A percentile compares a stretch with the other conserved stretches of the same genome.
Evolutionary conservation across 345 rosid species (phyloP).

Genomic region (Syzygium aromaticum): DNA sequence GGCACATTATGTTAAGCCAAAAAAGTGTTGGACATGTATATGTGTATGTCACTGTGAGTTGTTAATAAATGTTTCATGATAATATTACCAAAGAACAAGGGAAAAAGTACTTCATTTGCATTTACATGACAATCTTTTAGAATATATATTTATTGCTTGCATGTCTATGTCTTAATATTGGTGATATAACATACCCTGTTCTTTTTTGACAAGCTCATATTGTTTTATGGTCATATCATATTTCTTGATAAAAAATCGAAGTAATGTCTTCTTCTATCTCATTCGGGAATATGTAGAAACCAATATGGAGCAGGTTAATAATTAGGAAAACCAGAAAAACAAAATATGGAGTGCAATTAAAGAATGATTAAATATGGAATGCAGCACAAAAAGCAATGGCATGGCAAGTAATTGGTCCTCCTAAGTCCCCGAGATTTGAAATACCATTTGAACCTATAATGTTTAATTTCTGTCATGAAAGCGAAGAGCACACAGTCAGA

Average conservation of each 20-base stretch:
- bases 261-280: background rate
- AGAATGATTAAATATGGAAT: background rate
- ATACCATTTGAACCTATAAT: background rate
- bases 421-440: background rate
- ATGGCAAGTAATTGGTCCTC: background rate
- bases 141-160: too few species aligned
- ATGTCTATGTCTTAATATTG: too few species aligned
- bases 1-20: background rate
- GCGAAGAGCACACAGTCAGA: background rate
- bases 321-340: background rate
- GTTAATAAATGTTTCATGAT: background rate
- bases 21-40: background rate
- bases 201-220: background rate
- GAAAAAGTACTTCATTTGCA: too few species aligned
- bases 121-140: too few species aligned
- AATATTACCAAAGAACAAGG: too few species aligned
- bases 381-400: background rate
- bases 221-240: background rate
- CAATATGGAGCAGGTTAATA: background rate
- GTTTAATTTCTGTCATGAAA: background rate
- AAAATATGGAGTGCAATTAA: background rate
- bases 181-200: too few species aligned
- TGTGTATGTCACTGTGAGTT: background rate
- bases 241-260: too few species aligned
- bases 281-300: background rate